Percentiles rank a stretch among this genome's conserved stretches.
Conservation (phyloP, 2,329 filamentous ascomycete genomes). For the Furcasterigmium furcatum region DNA sequence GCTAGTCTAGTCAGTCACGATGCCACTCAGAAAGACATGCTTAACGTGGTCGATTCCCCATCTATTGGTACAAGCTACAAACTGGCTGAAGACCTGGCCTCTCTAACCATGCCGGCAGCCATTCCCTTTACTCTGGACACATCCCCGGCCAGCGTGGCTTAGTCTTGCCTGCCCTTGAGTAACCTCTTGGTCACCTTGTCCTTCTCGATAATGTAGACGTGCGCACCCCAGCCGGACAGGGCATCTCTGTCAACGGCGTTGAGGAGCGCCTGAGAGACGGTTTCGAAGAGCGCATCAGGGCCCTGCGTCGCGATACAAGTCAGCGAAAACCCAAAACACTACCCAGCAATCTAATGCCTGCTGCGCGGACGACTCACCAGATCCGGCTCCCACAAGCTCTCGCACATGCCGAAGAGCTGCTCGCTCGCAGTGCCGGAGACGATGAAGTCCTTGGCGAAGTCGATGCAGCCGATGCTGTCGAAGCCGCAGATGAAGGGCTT, state of each 20-base stretch:
- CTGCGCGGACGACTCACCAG: slow-evolving; percentile 56
- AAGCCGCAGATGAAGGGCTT: slow-evolving; percentile 99
- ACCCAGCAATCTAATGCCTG: no score
- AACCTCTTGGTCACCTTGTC: slow-evolving; percentile 99
- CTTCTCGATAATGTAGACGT: slow-evolving; percentile 99
- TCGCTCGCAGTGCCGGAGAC: slow-evolving; percentile 94
- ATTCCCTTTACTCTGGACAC: background rate
- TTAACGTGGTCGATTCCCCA: slow-evolving; percentile 15
- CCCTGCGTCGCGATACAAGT: slow-evolving; percentile 45
- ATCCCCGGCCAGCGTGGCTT: slow-evolving; percentile 26
- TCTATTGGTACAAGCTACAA: slow-evolving; percentile 31
- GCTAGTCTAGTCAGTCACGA: no score
- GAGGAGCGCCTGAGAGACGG: slow-evolving; percentile 90
- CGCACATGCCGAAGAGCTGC: slow-evolving; percentile 98
- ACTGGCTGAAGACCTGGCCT: slow-evolving; percentile 6
- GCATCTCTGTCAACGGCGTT: slow-evolving; percentile 97
- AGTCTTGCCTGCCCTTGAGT: slow-evolving; percentile 96
- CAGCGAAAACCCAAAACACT: no score
- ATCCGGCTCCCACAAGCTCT: slow-evolving; percentile 96
- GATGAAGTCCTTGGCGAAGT: slow-evolving; percentile 99
- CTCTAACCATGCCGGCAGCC: background rate
- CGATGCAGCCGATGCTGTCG: slow-evolving; percentile 98
- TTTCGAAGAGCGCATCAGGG: slow-evolving; percentile 96
- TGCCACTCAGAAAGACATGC: no score
- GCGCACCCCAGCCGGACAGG: slow-evolving; percentile 94